phyloP scores from a whole-genome alignment of 768 basidiomycete genomes.

The Boletus vermiculosoides region DNA sequence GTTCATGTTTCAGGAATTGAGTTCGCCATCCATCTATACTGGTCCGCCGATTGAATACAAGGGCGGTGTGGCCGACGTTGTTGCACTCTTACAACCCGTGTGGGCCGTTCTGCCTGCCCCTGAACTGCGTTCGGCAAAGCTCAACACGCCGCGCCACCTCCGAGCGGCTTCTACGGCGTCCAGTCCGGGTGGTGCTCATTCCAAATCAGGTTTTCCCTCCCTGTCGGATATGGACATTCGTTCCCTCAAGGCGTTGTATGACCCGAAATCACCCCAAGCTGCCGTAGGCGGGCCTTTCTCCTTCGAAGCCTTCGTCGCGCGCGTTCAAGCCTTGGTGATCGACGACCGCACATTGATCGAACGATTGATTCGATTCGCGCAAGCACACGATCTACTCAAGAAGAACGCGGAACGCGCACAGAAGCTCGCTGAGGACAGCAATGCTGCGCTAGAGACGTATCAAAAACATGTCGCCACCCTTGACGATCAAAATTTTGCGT shows the following conservation, averaged over 20 bases:
- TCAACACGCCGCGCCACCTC: conserved; percentile 47
- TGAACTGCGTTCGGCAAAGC: conserved; percentile 72
- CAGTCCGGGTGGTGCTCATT: conserved; percentile 31
- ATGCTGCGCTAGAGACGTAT: conserved; percentile 78
- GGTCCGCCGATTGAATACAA: conserved; percentile 32
- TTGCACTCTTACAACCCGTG: conserved; percentile 63
- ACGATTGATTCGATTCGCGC: conserved; percentile 78
- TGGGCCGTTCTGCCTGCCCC: conserved; percentile 85
- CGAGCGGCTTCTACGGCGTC: conserved; percentile 45
- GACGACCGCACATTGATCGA: conserved; percentile 87
- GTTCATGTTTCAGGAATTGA: conserved; percentile 23
- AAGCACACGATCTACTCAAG: conserved; percentile 88
- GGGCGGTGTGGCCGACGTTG: conserved; percentile 53
- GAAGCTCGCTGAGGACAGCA: conserved; percentile 84
- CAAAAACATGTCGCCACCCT: conserved; percentile 82
- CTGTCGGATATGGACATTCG: conserved; percentile 85
- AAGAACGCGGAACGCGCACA: conserved; percentile 90
- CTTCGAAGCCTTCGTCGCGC: conserved; percentile 70
- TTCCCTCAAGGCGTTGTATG: conserved; percentile 79
- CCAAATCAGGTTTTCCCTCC: conserved; percentile 42
- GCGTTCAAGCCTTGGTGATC: conserved; percentile 76
- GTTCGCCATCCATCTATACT: conserved; percentile 20
- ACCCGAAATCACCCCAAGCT: conserved; percentile 35
- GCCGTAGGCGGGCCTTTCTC: conserved; percentile 47
- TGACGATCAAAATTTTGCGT: conserved; percentile 66